Conservation (phyloP, 2,329 filamentous ascomycete species). For the Hypoxylon sp. region DNA sequence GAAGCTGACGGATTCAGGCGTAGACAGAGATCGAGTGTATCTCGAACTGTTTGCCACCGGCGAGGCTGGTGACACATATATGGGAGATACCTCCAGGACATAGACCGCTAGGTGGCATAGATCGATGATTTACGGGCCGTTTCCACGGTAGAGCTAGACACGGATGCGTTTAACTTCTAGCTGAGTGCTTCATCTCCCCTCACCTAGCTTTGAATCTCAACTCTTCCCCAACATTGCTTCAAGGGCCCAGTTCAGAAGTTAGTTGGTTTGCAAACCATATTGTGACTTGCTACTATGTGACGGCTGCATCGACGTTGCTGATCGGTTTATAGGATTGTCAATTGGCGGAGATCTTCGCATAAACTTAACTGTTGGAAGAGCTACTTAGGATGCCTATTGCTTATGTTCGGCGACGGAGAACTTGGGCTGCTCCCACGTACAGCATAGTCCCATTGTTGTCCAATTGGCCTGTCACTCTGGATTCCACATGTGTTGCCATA, state of each 20-base stretch:
- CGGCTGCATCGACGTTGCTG: background rate
- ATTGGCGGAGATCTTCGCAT: too few relatives aligned
- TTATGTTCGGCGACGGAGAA: too few relatives aligned
- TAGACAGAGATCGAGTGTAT: background rate
- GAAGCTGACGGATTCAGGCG: background rate
- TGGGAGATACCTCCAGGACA: too few relatives aligned
- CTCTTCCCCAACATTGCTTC: background rate
- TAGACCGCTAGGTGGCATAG: background rate
- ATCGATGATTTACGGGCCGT: background rate
- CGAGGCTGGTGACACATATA: background rate
- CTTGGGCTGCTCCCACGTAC: too few relatives aligned
- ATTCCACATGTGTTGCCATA: background rate
- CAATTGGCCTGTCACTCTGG: background rate
- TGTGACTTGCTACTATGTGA: background rate
- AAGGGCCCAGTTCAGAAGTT: background rate
- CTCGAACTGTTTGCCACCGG: background rate
- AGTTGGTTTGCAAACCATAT: background rate
- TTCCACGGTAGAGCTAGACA: background rate
- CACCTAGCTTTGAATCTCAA: background rate
- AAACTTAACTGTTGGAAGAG: too few relatives aligned
- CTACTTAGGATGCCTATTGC: too few relatives aligned
- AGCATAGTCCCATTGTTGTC: too few relatives aligned
- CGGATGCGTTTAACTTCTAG: background rate
- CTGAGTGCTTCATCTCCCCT: background rate
- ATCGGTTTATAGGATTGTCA: background rate